Conservation (phyloP, 257 asterid genomes). For the Coffea eugenioides region DNA sequence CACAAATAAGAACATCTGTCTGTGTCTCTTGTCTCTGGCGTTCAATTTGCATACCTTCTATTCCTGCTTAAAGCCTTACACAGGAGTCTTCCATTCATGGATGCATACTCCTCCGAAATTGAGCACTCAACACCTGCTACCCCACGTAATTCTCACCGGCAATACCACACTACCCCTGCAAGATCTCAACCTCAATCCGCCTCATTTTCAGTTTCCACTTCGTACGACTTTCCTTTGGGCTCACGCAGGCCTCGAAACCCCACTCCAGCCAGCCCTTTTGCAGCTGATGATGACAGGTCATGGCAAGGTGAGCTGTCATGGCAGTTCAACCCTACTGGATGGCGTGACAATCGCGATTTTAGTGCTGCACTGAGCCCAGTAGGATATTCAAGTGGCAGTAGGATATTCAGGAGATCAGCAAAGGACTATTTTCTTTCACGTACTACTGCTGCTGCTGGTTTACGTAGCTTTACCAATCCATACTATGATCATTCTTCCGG, state of each 20-base stretch:
- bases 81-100: conserved; percentile 27
- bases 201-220: conserved; percentile 46
- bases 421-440: conserved; percentile 59
- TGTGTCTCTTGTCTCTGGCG: background rate
- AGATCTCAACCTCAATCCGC: conserved; percentile 33
- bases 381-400: conserved; percentile 21
- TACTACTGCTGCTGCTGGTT: conserved; percentile 26
- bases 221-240: conserved; percentile 28
- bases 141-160: conserved; percentile 15
- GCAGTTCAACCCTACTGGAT: conserved; percentile 61
- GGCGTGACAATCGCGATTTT: conserved; percentile 51
- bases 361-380: conserved; percentile 39
- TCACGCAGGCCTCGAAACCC: conserved; percentile 28
- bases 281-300: conserved; percentile 54
- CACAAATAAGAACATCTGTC: background rate
- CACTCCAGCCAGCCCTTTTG: conserved; percentile 60
- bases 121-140: conserved; percentile 19
- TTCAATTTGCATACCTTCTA: background rate
- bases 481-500: conserved; percentile 35
- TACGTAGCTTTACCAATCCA: conserved; percentile 27
- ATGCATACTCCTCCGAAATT: conserved; percentile 30
- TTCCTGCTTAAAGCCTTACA: background rate
- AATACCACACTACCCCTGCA: conserved; percentile 46
- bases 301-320: conserved; percentile 78
- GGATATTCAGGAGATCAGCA: conserved; percentile 56